phyloP scores from a whole-genome alignment of 2,329 filamentous ascomycete species.

The Clarireedia sp. region DNA sequence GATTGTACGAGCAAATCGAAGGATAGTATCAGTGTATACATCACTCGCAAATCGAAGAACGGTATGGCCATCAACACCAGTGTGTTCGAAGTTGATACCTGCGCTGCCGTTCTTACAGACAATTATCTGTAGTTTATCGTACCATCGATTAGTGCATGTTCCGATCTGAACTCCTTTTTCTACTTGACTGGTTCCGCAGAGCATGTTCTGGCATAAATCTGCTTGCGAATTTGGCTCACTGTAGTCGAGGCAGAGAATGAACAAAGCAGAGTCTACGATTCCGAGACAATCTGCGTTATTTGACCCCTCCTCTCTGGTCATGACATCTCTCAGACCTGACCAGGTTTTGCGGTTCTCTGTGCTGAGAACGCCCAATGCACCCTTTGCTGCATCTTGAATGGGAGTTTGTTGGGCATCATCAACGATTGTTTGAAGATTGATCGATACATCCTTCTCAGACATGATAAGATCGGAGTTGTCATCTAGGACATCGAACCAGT shows the following conservation, averaged over 20 bases:
- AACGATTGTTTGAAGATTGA: slow-evolving; percentile 87
- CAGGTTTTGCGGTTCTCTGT: slow-evolving; percentile 96
- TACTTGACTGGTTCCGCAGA: slow-evolving; percentile 87
- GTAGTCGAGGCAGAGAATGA: slow-evolving; percentile 87
- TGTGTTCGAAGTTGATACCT: slow-evolving; percentile 99
- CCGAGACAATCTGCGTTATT: slow-evolving; percentile 96
- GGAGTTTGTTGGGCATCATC: slow-evolving; percentile 85
- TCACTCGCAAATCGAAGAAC: slow-evolving; percentile 94
- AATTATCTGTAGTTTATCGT: slow-evolving; percentile 98
- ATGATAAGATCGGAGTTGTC: slow-evolving; percentile 93
- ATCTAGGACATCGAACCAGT: slow-evolving; percentile 97
- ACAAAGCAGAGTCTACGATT: slow-evolving; percentile 90
- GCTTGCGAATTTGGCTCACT: slow-evolving; percentile 74
- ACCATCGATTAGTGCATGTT: slow-evolving; percentile 97
- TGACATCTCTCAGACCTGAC: slow-evolving; percentile 81
- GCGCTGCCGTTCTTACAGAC: slow-evolving; percentile 98
- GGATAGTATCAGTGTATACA: slow-evolving; percentile 93
- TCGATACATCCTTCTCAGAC: slow-evolving; percentile 85
- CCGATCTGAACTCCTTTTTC: slow-evolving; percentile 92
- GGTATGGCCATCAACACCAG: slow-evolving; percentile 93
- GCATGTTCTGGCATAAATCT: slow-evolving; percentile 95
- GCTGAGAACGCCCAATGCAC: slow-evolving; percentile 83
- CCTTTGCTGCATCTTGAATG: slow-evolving; percentile 91
- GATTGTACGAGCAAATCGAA: slow-evolving; percentile 90
- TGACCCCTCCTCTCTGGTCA: slow-evolving; percentile 77